Conservation (phyloP, 1,284 basidiomycete genomes). For the Singerocomus inundabilis region DNA sequence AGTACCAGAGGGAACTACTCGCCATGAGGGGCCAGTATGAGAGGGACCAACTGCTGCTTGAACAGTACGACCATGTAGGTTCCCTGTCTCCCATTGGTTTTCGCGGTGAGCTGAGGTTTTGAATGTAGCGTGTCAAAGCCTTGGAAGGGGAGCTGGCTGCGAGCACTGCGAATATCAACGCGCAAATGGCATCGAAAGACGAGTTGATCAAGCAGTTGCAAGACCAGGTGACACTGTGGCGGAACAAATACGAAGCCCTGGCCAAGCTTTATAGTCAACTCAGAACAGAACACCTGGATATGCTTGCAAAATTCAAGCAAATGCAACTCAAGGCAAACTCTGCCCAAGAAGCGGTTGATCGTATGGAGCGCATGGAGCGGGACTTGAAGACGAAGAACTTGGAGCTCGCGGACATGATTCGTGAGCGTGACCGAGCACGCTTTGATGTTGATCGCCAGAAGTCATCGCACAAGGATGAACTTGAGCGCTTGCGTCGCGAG, state of each 20-base stretch:
- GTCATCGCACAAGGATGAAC: constrained; percentile 92
- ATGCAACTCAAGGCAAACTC: constrained; percentile 98
- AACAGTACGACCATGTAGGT: constrained; percentile 92
- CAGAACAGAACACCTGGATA: constrained; percentile 94
- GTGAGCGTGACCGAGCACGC: constrained; percentile 93
- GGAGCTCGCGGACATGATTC: constrained; percentile 98
- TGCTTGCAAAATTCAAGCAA: constrained; percentile 96
- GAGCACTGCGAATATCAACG: constrained; percentile 77
- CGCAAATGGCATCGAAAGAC: constrained; percentile 92
- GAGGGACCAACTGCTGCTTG: constrained; percentile 95
- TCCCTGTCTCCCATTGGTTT: neutral
- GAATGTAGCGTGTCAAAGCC: constrained; percentile 84
- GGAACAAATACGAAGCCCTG: constrained; percentile 98
- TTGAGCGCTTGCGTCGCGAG: constrained; percentile 91
- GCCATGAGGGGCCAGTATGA: constrained; percentile 97
- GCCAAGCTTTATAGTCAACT: constrained; percentile 99
- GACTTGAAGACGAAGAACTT: constrained; percentile 98
- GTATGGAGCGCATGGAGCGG: constrained; percentile 99
- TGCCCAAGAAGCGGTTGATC: constrained; percentile 98
- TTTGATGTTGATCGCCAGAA: constrained; percentile 98
- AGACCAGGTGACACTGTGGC: constrained; percentile 96
- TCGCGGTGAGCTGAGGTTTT: constrained; percentile 12
- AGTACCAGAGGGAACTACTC: constrained; percentile 89
- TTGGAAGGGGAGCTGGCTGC: constrained; percentile 89
- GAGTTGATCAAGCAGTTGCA: constrained; percentile 95